phyloP scores from a whole-genome alignment of 208 protist genomes.

The Trypanosoma vivax region DNA sequence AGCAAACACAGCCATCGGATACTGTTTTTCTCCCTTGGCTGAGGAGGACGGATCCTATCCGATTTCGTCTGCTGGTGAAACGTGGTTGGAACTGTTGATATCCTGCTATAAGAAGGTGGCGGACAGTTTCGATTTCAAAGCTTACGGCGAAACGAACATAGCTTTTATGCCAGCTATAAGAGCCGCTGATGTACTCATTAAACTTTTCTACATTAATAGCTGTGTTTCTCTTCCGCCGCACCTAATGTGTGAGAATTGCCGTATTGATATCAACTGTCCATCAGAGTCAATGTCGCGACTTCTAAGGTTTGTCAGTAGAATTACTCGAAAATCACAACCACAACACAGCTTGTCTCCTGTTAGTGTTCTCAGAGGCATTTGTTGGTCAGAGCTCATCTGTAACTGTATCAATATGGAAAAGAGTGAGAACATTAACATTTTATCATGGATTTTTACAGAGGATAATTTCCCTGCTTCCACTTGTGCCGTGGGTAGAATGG shows the following conservation, averaged over 20 bases:
- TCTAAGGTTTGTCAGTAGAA: conserved; percentile 8
- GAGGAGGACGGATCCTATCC: conserved; percentile 66
- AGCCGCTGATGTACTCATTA: conserved; percentile 13
- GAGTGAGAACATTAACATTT: neutral
- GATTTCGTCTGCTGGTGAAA: conserved; percentile 3
- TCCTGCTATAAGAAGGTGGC: conserved; percentile 13
- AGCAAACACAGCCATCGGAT: conserved; percentile 41
- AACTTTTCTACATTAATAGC: neutral
- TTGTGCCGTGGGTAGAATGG: conserved; percentile 25
- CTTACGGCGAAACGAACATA: conserved; percentile 14
- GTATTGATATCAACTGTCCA: conserved; percentile 17
- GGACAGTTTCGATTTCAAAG: conserved; percentile 8
- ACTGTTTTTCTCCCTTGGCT: conserved; percentile 53
- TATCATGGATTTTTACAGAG: neutral
- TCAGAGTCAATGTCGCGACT: conserved; percentile 16
- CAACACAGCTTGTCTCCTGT: neutral
- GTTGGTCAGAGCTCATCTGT: conserved; percentile 58
- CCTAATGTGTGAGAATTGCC: conserved; percentile 5
- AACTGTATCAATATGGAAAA: conserved; percentile 9
- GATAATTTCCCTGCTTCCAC: neutral
- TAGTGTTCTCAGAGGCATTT: conserved; percentile 46
- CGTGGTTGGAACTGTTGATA: conserved; percentile 53
- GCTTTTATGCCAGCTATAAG: conserved; percentile 11
- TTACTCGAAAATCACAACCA: neutral
- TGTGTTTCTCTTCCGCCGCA: neutral